These are phyloP conservation scores for Omphalotus guepiniiformis DNA, from an alignment of 768 basidiomycete genomes.

Conservation along the genomic window DNA sequence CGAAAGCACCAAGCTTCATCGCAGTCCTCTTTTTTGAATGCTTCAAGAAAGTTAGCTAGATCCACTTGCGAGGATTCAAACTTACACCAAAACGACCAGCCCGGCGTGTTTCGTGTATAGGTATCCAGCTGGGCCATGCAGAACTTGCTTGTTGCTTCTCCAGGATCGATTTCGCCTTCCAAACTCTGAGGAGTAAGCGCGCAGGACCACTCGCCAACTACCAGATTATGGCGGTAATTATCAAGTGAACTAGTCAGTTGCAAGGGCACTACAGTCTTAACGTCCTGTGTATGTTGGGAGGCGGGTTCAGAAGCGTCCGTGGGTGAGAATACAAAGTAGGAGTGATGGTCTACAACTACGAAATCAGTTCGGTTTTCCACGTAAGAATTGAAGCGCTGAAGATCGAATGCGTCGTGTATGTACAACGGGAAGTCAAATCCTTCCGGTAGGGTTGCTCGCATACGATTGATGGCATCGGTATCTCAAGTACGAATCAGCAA, in stretches of 20 bases:
- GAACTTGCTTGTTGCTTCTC: constrained; percentile 43
- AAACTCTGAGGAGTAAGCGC: constrained; percentile 64
- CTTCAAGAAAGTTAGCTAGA: constrained; percentile 23
- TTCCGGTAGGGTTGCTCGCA: not conserved
- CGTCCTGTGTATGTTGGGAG: constrained; percentile 49
- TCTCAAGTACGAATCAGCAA: not conserved
- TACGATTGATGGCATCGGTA: constrained; percentile 37
- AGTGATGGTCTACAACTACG: constrained; percentile 70
- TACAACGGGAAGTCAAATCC: constrained; percentile 52
- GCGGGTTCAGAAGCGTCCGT: constrained; percentile 47
- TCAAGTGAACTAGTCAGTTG: constrained; percentile 23
- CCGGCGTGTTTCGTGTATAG: constrained; percentile 52
- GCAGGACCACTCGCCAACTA: constrained; percentile 86
- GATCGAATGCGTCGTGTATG: constrained; percentile 65
- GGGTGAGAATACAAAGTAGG: constrained; percentile 64
- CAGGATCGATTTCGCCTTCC: constrained; percentile 39
- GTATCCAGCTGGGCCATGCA: constrained; percentile 55
- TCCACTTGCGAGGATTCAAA: constrained; percentile 2
- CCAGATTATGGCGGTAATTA: constrained; percentile 40
- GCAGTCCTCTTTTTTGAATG: constrained; percentile 61
- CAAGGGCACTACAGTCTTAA: constrained; percentile 36
- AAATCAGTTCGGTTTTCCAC: constrained; percentile 52
- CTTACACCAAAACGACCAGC: constrained; percentile 72
- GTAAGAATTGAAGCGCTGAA: constrained; percentile 44
- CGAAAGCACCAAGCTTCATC: constrained; percentile 68